Conservation (phyloP, 1,284 basidiomycete species). For the Paramarasmius palmivorus region DNA sequence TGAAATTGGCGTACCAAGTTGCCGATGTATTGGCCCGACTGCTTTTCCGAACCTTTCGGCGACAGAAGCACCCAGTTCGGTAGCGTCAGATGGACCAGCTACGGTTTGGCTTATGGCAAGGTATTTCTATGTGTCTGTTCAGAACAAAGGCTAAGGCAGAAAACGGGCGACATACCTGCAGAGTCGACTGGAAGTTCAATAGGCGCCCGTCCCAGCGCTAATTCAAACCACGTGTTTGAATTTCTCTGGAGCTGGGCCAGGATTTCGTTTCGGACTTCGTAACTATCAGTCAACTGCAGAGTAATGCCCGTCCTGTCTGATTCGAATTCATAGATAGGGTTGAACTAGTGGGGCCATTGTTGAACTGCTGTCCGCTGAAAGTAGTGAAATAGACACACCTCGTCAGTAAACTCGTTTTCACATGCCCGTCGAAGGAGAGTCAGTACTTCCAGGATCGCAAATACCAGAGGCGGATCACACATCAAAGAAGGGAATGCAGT, state of each 20-base stretch:
- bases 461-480: slow-evolving; percentile 88
- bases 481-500: slow-evolving; percentile 94
- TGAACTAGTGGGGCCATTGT: slow-evolving; percentile 63
- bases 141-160: slow-evolving; percentile 4
- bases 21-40: slow-evolving; percentile 78
- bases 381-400: slow-evolving; percentile 51
- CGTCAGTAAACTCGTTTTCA: slow-evolving; percentile 90
- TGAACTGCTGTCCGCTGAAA: not conserved
- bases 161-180: slow-evolving; percentile 62
- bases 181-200: slow-evolving; percentile 89
- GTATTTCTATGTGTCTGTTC: slow-evolving; percentile 63
- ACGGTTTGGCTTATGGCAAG: slow-evolving; percentile 72
- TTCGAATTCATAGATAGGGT: slow-evolving; percentile 81
- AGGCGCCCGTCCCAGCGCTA: slow-evolving; percentile 86
- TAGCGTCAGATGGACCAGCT: slow-evolving; percentile 60
- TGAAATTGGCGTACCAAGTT: slow-evolving; percentile 56
- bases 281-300: slow-evolving; percentile 87
- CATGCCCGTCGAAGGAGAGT: slow-evolving; percentile 88
- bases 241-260: slow-evolving; percentile 74
- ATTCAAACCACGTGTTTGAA: slow-evolving; percentile 81
- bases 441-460: slow-evolving; percentile 88
- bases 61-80: slow-evolving; percentile 88
- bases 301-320: slow-evolving; percentile 79
- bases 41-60: slow-evolving; percentile 84
- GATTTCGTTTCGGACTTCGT: slow-evolving; percentile 84